Conservation (phyloP, 352 stramenopile genomes). For the Phytophthora multivora region DNA sequence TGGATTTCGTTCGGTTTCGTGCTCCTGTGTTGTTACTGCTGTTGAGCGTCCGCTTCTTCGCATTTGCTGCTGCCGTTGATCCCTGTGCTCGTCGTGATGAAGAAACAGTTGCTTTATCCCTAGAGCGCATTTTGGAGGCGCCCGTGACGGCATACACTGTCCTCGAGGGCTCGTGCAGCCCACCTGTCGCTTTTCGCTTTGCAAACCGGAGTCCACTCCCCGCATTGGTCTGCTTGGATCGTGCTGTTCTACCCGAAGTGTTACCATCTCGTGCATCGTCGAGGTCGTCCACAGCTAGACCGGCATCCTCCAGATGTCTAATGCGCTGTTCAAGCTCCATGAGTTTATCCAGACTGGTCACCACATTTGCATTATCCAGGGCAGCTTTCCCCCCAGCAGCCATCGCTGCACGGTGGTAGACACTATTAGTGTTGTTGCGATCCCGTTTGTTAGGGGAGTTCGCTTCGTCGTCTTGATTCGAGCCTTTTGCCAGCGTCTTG, state of each 20-base stretch:
- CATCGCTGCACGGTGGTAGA: constrained; percentile 41
- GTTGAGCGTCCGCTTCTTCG: constrained; percentile 42
- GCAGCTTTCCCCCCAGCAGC: constrained; percentile 22
- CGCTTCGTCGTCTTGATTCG: constrained; percentile 58
- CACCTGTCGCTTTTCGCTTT: constrained; percentile 48
- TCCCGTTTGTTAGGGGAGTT: constrained; percentile 13
- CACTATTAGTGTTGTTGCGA: constrained; percentile 28
- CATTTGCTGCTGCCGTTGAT: constrained; percentile 16
- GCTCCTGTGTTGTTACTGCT: constrained; percentile 28
- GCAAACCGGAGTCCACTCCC: constrained; percentile 55
- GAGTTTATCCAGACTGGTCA: constrained; percentile 85
- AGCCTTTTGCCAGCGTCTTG: constrained; percentile 33
- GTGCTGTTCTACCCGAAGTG: constrained; percentile 29
- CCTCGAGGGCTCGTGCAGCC: constrained; percentile 47
- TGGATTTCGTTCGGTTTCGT: constrained; percentile 17
- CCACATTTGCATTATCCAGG: constrained; percentile 49
- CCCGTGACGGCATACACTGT: constrained; percentile 66
- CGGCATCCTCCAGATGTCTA: constrained; percentile 75
- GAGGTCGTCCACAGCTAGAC: constrained; percentile 52
- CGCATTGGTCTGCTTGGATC: constrained; percentile 22
- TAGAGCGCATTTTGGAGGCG: constrained; percentile 39
- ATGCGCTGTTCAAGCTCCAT: constrained; percentile 92
- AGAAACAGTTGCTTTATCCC: constrained; percentile 24
- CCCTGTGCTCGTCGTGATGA: constrained; percentile 9
- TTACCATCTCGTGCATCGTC: constrained; percentile 24